Conservation (phyloP, 2,329 filamentous ascomycete species). For the Endothia cerciana region DNA sequence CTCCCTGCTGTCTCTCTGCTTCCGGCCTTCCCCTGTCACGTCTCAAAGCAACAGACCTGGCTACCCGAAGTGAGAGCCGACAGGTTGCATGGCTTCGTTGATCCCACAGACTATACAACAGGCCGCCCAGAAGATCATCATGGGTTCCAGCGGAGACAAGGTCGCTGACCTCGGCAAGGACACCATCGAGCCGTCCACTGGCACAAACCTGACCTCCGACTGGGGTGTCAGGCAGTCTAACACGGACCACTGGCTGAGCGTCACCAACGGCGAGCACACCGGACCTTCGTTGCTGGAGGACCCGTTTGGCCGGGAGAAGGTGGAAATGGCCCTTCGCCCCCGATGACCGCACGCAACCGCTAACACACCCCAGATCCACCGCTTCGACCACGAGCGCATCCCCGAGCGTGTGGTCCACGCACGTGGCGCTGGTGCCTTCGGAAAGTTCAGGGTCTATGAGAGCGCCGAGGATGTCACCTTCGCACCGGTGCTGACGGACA, state of each 20-base stretch:
- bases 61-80: not conserved
- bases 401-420: slow-evolving; percentile 40
- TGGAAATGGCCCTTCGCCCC: slow-evolving; percentile 36
- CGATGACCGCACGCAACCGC: not conserved
- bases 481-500: slow-evolving; percentile 68
- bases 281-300: slow-evolving; percentile 76
- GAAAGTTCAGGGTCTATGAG: slow-evolving; percentile 67
- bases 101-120: slow-evolving; percentile 38
- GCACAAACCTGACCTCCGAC: slow-evolving; percentile 72
- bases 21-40: not conserved
- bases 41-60: not conserved
- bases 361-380: slow-evolving; percentile 58
- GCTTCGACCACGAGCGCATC: slow-evolving; percentile 68
- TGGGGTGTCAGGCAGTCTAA: slow-evolving; percentile 74
- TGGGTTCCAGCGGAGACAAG: slow-evolving; percentile 55
- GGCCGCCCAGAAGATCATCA: slow-evolving; percentile 44
- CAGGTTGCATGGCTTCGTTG: slow-evolving; percentile 28
- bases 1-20: not conserved
- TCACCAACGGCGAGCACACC: slow-evolving; percentile 62
- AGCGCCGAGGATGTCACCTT: slow-evolving; percentile 65
- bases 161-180: slow-evolving; percentile 61
- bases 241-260: slow-evolving; percentile 78
- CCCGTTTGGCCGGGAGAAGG: slow-evolving; percentile 73
- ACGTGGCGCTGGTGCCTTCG: slow-evolving; percentile 39
- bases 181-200: slow-evolving; percentile 61